Conservation (phyloP, 192 early-diverging fungal species). For the Haplosporangium gracile region DNA sequence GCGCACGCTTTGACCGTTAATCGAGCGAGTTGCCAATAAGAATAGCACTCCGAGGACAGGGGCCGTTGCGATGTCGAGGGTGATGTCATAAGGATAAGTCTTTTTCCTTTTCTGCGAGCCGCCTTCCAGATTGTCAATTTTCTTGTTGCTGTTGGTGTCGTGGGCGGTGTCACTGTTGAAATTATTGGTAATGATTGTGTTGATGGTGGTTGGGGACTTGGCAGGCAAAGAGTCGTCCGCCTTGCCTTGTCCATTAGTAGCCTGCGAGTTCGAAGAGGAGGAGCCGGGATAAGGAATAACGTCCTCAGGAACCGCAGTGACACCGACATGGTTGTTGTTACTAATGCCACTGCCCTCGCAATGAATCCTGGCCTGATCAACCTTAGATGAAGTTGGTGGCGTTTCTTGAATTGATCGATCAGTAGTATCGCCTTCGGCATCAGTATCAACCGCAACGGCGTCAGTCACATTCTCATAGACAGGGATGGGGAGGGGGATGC, state of each 20-base stretch:
- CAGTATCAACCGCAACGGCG: not conserved
- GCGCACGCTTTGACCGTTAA: conserved; percentile 51
- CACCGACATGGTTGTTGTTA: not conserved
- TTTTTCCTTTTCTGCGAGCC: not conserved
- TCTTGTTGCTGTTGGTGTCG: not conserved
- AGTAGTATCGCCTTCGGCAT: not conserved
- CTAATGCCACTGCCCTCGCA: not conserved
- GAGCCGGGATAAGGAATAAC: not conserved
- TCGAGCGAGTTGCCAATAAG: conserved; percentile 68
- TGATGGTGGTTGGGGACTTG: not conserved
- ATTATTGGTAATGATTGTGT: not conserved
- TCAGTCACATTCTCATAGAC: not conserved
- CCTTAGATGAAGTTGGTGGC: not conserved
- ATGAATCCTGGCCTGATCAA: not conserved
- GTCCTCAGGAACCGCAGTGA: not conserved
- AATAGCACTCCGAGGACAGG: conserved; percentile 76
- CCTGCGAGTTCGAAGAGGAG: not conserved
- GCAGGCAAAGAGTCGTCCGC: not conserved
- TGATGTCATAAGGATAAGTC: conserved; percentile 24
- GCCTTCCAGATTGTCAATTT: not conserved
- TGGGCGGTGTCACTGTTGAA: not conserved
- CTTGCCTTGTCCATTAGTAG: not conserved
- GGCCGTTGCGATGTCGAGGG: conserved; percentile 75
- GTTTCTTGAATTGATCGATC: not conserved
- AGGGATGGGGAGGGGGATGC: conserved; percentile 58